phyloP scores from a whole-genome alignment of 1,284 basidiomycete species.

The Moniliophthora roreri region DNA sequence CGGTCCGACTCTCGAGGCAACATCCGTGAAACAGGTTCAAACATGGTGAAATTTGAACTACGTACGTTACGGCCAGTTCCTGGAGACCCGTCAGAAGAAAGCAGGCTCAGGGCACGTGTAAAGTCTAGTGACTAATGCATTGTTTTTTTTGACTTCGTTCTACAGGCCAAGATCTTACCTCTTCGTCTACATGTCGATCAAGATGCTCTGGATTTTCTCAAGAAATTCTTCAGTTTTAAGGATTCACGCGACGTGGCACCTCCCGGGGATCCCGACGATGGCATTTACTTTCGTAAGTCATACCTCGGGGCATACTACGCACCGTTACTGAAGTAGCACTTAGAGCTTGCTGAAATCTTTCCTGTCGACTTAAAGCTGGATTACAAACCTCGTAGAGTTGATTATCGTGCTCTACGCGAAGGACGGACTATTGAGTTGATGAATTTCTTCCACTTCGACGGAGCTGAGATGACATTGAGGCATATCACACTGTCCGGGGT shows the following conservation, averaged over 20 bases:
- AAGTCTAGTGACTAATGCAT: not conserved
- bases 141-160: not conserved
- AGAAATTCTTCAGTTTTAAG: slow-evolving; percentile 93
- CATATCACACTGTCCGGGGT: slow-evolving; percentile 92
- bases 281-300: slow-evolving; percentile 79
- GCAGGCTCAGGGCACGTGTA: slow-evolving; percentile 71
- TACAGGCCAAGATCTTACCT: slow-evolving; percentile 84
- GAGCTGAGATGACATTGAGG: slow-evolving; percentile 95
- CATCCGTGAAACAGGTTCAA: slow-evolving; percentile 83
- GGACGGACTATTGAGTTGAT: slow-evolving; percentile 95
- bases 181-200: slow-evolving; percentile 95
- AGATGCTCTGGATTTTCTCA: slow-evolving; percentile 97
- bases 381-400: slow-evolving; percentile 97
- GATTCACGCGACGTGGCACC: slow-evolving; percentile 50
- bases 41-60: slow-evolving; percentile 91
- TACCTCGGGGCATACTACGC: too few species aligned
- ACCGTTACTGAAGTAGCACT: too few species aligned
- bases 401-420: slow-evolving; percentile 89
- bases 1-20: slow-evolving; percentile 82
- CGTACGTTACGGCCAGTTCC: slow-evolving; percentile 70
- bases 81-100: slow-evolving; percentile 72
- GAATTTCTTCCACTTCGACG: slow-evolving; percentile 99
- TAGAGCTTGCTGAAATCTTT: slow-evolving; percentile 88
- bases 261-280: slow-evolving; percentile 34
- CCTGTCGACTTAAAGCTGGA: slow-evolving; percentile 92